Evolutionary conservation across 495 filamentous ascomycete genomes (phyloP), one percentile per base, ranked within the genome.

Genomic region (Hypoxylon subgilvum): DNA sequence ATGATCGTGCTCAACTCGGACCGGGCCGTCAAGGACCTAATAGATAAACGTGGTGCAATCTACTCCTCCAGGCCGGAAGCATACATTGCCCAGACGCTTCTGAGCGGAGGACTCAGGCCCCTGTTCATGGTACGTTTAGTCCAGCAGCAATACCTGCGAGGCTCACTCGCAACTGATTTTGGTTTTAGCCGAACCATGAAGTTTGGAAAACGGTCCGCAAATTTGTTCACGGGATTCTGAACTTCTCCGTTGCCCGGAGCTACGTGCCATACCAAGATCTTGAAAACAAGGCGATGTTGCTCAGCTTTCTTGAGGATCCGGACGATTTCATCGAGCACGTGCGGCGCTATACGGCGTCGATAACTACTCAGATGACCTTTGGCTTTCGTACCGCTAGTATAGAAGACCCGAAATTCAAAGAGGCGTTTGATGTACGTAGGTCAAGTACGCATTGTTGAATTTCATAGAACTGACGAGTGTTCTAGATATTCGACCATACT

Each of bases 291-390:
- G 31, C 31, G 4, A 34, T 34, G 31, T 34, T 34, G 31, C 3
- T 34, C 3, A 12, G 31, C 6, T 3, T 34, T 4, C 31, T 34
- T 34, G 31, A 34, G 7, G 9, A 34, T 13, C 31, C 31, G 3
- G 31, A 34, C 9, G 31, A 72, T 74, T 46, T 41, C 39, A 9
- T 22, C 9, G 8, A 41, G 10, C 39, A 41, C 13, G 12, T 41
- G 6, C 67, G 74, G 4, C 67, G 75, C 17, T 79, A 74, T 56
- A 71, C 72, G 3, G 73, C 72, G 25, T 70, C 75, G 0, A 47
- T 79, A 16, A 72, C 74, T 0, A 77, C 74, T 3, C 71, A 68
- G 0, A 77, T 79, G 62, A 67, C 76, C 4, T 79, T 72, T 41
- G 76, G 76, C 16, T 75, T 68, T 51, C 69, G 76, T 3, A 73